Percentiles rank a stretch among this genome's conserved stretches.
Evolutionary conservation across 352 stramenopile genomes (phyloP).

Genomic region (Lagenidium giganteum): DNA sequence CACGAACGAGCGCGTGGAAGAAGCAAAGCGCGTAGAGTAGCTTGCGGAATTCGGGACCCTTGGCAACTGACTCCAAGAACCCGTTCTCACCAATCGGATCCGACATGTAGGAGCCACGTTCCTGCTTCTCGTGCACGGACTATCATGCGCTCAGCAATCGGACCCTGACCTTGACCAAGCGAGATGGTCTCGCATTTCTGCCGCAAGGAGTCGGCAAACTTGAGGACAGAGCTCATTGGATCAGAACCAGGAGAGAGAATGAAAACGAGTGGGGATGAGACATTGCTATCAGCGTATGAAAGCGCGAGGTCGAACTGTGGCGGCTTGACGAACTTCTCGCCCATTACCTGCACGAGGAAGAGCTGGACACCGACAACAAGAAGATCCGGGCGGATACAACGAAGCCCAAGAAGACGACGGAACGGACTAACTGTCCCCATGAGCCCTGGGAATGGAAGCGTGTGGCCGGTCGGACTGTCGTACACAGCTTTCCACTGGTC

Average conservation of each 20-base stretch:
- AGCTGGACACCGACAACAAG: constrained; percentile 87
- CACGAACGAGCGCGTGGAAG: constrained; percentile 91
- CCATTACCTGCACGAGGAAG: constrained; percentile 88
- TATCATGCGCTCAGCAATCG: constrained; percentile 89
- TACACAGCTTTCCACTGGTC: constrained; percentile 88
- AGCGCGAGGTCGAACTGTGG: constrained; percentile 86
- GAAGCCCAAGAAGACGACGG: constrained; percentile 63
- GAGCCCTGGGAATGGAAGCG: constrained; percentile 64
- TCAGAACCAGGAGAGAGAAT: constrained; percentile 90
- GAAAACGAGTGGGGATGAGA: constrained; percentile 88
- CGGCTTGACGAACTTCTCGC: constrained; percentile 89
- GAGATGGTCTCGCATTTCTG: constrained; percentile 87
- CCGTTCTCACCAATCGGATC: constrained; percentile 87
- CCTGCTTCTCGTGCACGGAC: constrained; percentile 69
- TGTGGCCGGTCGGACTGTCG: constrained; percentile 77
- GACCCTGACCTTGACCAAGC: constrained; percentile 90
- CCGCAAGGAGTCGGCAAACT: constrained; percentile 73
- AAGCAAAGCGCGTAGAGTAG: constrained; percentile 90
- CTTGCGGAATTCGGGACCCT: constrained; percentile 78
- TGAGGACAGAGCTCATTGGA: constrained; percentile 88
- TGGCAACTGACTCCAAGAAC: constrained; percentile 83
- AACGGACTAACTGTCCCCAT: constrained; percentile 69
- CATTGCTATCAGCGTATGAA: constrained; percentile 85
- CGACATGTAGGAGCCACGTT: constrained; percentile 88
- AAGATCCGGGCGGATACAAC: constrained; percentile 83